Conservation (phyloP, 768 basidiomycete genomes). For the Termitomyces sp. region DNA sequence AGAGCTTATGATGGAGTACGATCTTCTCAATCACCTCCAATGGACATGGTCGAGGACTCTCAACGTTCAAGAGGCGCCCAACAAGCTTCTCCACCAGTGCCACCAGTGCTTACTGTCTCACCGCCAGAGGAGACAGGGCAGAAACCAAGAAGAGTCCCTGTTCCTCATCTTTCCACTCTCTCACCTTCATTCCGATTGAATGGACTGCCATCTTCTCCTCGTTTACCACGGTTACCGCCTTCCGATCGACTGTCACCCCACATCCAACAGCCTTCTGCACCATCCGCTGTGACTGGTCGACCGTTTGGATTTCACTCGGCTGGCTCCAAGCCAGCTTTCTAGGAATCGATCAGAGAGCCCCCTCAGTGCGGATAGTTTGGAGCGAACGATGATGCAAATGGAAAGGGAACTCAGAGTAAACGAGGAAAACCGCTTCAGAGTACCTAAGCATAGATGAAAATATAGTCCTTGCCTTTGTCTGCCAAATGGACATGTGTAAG, state of each 20-base stretch:
- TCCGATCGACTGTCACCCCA: neutral
- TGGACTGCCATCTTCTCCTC: constrained; percentile 9
- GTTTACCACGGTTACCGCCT: neutral
- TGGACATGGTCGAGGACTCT: neutral
- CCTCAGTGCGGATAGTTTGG: constrained; percentile 8
- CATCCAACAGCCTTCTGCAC: neutral
- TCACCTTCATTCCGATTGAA: constrained; percentile 1
- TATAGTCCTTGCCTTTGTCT: neutral
- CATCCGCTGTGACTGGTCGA: neutral
- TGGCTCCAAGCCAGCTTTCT: neutral
- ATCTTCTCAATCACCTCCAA: constrained; percentile 3
- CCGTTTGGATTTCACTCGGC: neutral
- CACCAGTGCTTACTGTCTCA: constrained; percentile 7
- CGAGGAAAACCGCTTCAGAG: neutral
- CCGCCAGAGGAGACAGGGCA: constrained; percentile 3
- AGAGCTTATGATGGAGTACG: constrained; percentile 5
- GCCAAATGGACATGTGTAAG: neutral
- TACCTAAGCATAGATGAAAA: neutral
- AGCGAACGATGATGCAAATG: constrained; percentile 10
- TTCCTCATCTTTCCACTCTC: neutral
- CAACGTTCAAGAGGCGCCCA: neutral
- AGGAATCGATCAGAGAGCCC: neutral
- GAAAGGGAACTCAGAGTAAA: constrained; percentile 5
- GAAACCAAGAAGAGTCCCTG: constrained; percentile 6
- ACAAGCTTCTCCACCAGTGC: neutral